Evolutionary conservation across 441 rosid species (phyloP).

Genomic region (Populus trichocarpa): DNA sequence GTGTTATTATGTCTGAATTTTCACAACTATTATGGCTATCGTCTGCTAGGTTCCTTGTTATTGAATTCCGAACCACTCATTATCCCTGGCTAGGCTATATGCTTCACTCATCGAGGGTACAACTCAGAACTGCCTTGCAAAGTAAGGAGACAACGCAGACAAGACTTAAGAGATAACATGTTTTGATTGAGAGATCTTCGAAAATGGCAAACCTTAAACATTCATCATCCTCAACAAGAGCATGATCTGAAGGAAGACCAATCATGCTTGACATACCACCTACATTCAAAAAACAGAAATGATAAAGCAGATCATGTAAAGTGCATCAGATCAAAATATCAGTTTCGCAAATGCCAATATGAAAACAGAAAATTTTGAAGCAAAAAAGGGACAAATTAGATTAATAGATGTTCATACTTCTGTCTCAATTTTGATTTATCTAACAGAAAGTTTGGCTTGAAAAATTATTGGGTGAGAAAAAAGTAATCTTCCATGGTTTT

Average conservation of each 20-base stretch:
- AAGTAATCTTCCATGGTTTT: not conserved
- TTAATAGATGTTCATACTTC: not conserved
- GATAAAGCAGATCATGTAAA: not conserved
- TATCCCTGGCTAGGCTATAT: not conserved
- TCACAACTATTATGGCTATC: not conserved
- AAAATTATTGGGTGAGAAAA: not conserved
- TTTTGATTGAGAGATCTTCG: not conserved
- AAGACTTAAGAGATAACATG: not conserved
- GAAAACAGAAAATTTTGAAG: not conserved
- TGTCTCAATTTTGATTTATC: not conserved
- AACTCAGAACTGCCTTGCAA: not conserved
- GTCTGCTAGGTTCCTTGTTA: not conserved
- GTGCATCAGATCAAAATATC: not conserved
- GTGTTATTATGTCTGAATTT: too few species aligned
- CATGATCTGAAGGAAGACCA: conserved; percentile 91
- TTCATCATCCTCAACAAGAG: conserved; percentile 71
- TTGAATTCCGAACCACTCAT: not conserved
- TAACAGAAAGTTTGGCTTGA: too few species aligned
- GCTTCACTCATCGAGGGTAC: not conserved
- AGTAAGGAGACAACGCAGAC: not conserved
- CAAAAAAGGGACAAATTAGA: not conserved
- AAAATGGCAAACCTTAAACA: conserved; percentile 62
- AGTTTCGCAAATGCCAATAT: not conserved
- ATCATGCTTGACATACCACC: conserved; percentile 77
- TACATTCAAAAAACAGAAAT: conserved; percentile 25